Evolutionary conservation across 1,284 basidiomycete species (phyloP), one percentile per base, ranked within the genome.

Genomic region (Rhodotorula sp.): DNA sequence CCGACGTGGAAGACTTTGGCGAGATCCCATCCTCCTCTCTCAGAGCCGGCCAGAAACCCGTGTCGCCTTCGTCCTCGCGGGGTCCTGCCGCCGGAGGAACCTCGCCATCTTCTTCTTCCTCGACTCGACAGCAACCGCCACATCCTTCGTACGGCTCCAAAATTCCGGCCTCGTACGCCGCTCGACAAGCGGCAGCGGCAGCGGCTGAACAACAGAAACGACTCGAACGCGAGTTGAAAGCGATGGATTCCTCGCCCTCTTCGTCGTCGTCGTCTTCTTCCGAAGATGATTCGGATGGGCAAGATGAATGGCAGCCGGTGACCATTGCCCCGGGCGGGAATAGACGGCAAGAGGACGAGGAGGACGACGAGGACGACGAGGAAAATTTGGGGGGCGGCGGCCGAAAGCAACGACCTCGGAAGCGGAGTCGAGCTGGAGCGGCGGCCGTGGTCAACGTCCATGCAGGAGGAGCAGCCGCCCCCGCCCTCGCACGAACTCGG

Each of bases 1-100:
- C 60, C 10, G 57, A 70, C 16, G 69, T 70, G 14, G 69, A 70
- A 28, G 65, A 67, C 28, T 70, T 70, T 43, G 69, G 69, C n/a
- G 52, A 38, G 28, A 23, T 50, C 34, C 18, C 18, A 12, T 15
- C 52, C 18, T 18, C 34, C n/a, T 43, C 49, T 21, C 12, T 26
- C 34, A 12, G 47, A 28, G 48, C 34, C 31, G 5, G 26, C 18
- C 26, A 19, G 55, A 16, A 18, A 31, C 14, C 18, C 16, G 12
- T 8, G 54, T 26, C 26, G 54, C 54, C 26, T 16, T 19, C 31
- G 23, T 15, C 55, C 16, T 12, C 5, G 18, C 45, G 3, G 45
- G 48, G 6, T 55, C 1, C 3, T 26, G 23, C 31, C 45, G 18
- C 31, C 57, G 23, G 34, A 34, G 7, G 31, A 34, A 6, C 16